Evolutionary conservation across 2,329 filamentous ascomycete species (phyloP).

Genomic region (Cucurbitaria berberidis): DNA sequence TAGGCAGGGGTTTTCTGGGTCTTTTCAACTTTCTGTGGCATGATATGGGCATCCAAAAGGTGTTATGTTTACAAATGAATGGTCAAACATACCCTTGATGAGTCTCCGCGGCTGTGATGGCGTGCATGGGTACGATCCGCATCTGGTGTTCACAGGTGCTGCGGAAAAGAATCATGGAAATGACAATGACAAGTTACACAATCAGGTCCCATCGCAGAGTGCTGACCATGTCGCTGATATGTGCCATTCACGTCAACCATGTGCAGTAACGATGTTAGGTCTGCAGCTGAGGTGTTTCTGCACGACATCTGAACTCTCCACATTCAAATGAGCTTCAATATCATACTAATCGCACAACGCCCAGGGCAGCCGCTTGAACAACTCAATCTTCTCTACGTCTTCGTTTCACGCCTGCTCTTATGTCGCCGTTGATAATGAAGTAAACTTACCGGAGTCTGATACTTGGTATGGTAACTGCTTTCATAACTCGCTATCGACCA

Average conservation of each 20-base stretch:
- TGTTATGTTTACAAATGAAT: slow-evolving; percentile 52
- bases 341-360: too few relatives aligned
- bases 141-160: slow-evolving; percentile 44
- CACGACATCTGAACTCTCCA: too few relatives aligned
- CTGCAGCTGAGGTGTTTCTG: background rate
- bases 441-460: too few relatives aligned
- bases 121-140: slow-evolving; percentile 43
- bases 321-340: too few relatives aligned
- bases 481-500: too few relatives aligned
- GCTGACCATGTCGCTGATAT: background rate
- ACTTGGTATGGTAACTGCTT: too few relatives aligned
- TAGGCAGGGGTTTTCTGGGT: slow-evolving; percentile 48
- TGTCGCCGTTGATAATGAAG: too few relatives aligned
- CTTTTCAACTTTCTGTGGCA: slow-evolving; percentile 49
- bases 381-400: too few relatives aligned
- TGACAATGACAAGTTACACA: slow-evolving; percentile 44
- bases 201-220: background rate
- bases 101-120: slow-evolving; percentile 43
- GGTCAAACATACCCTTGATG: slow-evolving; percentile 48
- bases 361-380: too few relatives aligned
- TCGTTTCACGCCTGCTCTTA: too few relatives aligned
- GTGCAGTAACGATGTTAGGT: background rate
- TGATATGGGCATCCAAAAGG: slow-evolving; percentile 52
- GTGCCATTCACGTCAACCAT: background rate
- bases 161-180: slow-evolving; percentile 46